Percentiles rank a stretch among this genome's conserved stretches.
These are phyloP conservation scores for Globisporangium perplexum DNA, from an alignment of 352 stramenopile species.

Conservation along the genomic window DNA sequence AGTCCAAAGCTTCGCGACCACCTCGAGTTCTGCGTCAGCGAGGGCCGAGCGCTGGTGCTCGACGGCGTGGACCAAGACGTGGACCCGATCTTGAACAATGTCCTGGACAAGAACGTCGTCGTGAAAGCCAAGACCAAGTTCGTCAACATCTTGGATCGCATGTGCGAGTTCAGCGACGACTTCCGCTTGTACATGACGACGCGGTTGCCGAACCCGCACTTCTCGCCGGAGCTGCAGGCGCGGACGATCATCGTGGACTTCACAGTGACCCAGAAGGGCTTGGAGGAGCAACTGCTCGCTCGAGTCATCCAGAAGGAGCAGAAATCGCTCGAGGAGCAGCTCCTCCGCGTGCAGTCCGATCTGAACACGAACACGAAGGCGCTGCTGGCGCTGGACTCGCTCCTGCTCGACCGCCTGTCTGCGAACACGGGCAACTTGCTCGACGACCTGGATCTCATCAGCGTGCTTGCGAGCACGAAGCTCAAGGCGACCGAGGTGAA, in stretches of 20 bases:
- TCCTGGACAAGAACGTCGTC: conserved; percentile 67
- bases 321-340: conserved; percentile 83
- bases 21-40: conserved; percentile 82
- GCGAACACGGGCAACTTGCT: conserved; percentile 86
- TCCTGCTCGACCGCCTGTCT: conserved; percentile 83
- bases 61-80: conserved; percentile 68
- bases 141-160: conserved; percentile 61
- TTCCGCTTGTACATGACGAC: conserved; percentile 71
- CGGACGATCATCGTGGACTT: conserved; percentile 84
- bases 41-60: conserved; percentile 83
- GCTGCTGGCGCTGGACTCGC: conserved; percentile 75
- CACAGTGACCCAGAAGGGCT: conserved; percentile 86
- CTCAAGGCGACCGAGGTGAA: conserved; percentile 88
- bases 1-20: conserved; percentile 77
- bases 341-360: conserved; percentile 82
- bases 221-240: conserved; percentile 63
- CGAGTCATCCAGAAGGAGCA: conserved; percentile 92
- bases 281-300: conserved; percentile 90
- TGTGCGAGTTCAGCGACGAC: conserved; percentile 60
- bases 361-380: conserved; percentile 86
- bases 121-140: conserved; percentile 56
- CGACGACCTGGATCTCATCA: conserved; percentile 85
- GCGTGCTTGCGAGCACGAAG: conserved; percentile 85
- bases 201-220: conserved; percentile 58
- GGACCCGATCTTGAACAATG: conserved; percentile 47